These are phyloP conservation scores for Neolentinus lepideus DNA, from an alignment of 1,284 basidiomycete genomes.

Conservation along the genomic window DNA sequence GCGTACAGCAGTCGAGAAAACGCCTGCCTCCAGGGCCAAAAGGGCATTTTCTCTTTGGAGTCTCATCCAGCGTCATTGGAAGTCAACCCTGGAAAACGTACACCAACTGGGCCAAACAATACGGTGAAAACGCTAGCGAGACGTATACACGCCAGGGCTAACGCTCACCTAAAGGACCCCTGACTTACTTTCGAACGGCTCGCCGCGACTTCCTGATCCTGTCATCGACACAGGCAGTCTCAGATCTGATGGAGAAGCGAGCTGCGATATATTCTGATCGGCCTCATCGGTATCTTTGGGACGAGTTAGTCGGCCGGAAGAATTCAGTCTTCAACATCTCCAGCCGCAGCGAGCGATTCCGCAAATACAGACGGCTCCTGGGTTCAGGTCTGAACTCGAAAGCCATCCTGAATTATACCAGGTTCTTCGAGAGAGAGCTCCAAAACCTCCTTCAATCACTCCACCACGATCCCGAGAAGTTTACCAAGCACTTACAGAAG, in stretches of 20 bases:
- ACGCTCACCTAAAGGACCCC: neutral
- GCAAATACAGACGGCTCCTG: neutral
- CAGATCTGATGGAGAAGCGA: neutral
- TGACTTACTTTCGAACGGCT: constrained; percentile 1
- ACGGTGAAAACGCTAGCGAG: neutral
- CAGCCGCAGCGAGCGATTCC: neutral
- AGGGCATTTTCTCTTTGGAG: neutral
- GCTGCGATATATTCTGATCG: neutral
- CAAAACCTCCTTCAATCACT: neutral
- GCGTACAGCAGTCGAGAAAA: neutral
- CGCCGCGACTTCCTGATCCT: neutral
- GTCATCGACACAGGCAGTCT: neutral
- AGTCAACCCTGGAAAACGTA: neutral
- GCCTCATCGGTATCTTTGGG: neutral
- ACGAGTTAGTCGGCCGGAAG: neutral
- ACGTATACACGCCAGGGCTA: neutral
- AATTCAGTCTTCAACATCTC: neutral
- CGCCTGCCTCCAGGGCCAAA: neutral
- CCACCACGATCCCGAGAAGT: neutral
- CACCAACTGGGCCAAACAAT: neutral
- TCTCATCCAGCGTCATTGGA: neutral
- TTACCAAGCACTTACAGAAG: neutral
- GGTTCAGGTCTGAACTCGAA: neutral
- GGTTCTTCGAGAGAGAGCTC: neutral
- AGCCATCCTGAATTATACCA: neutral